A percentile compares a stretch with the other conserved stretches of the same genome.
These are phyloP conservation scores for Boletus pseudopeckii DNA, from an alignment of 768 basidiomycete species.

Conservation along the genomic window DNA sequence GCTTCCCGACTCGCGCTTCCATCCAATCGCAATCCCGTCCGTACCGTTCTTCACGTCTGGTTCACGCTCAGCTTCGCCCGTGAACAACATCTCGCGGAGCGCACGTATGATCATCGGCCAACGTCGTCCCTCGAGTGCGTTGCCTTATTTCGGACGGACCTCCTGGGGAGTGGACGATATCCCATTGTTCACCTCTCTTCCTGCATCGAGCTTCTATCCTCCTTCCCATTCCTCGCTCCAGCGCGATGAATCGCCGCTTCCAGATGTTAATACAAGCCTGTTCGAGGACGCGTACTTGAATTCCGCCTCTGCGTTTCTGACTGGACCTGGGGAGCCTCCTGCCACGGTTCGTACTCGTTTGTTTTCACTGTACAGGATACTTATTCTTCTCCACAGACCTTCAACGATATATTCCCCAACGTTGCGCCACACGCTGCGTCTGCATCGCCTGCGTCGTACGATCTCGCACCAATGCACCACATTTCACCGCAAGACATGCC, in stretches of 20 bases:
- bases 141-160: conserved; percentile 33
- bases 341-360: conserved; percentile 11
- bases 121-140: conserved; percentile 49
- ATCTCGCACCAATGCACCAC: conserved; percentile 28
- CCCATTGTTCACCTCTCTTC: conserved; percentile 19
- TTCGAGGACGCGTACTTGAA: conserved; percentile 44
- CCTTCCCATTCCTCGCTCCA: conserved; percentile 30
- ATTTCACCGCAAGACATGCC: conserved; percentile 20
- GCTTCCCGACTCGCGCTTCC: conserved; percentile 41
- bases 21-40: conserved; percentile 43
- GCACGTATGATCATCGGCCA: conserved; percentile 41
- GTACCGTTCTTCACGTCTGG: conserved; percentile 38
- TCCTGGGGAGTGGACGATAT: conserved; percentile 26
- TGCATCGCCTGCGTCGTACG: conserved; percentile 3
- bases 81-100: conserved; percentile 42
- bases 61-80: conserved; percentile 45
- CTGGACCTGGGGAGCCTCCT: conserved; percentile 6
- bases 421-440: conserved; percentile 21
- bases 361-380: accelerated
- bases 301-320: conserved; percentile 26
- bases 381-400: conserved; percentile 11
- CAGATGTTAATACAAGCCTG: conserved; percentile 45
- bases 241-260: conserved; percentile 46
- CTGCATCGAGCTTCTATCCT: conserved; percentile 1
- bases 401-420: conserved; percentile 25